Conservation (phyloP, 768 basidiomycete species). For the Russula vinacea region DNA sequence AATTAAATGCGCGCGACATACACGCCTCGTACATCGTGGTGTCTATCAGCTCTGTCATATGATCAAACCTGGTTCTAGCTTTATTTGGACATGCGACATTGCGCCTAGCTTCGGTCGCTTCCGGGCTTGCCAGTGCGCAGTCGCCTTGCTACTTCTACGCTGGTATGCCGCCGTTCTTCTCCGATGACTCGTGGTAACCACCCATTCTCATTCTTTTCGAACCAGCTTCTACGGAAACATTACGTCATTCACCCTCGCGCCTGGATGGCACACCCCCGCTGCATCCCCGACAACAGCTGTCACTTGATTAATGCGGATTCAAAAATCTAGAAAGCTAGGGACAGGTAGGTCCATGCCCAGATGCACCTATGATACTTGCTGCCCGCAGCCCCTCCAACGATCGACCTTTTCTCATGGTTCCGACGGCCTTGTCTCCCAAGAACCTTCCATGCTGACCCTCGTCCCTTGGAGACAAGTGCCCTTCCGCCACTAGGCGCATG, state of each 20-base stretch:
- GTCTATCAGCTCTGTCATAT: not conserved
- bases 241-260: not conserved
- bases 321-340: not conserved
- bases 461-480: not conserved
- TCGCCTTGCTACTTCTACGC: not conserved
- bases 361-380: not conserved
- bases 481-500: not conserved
- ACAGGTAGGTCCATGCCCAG: not conserved
- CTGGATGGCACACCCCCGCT: not conserved
- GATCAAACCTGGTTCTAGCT: not conserved
- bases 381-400: not conserved
- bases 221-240: not conserved
- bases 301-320: not conserved
- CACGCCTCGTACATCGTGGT: not conserved
- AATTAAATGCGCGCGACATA: not conserved
- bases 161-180: not conserved
- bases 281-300: not conserved
- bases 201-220: not conserved
- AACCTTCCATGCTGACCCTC: not conserved
- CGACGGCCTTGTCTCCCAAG: not conserved
- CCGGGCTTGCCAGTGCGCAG: not conserved
- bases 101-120: not conserved
- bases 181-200: not conserved
- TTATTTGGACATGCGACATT: not conserved
- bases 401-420: not conserved